phyloP scores from a whole-genome alignment of 169 alveolate genomes.

The Cryptosporidium canis region DNA sequence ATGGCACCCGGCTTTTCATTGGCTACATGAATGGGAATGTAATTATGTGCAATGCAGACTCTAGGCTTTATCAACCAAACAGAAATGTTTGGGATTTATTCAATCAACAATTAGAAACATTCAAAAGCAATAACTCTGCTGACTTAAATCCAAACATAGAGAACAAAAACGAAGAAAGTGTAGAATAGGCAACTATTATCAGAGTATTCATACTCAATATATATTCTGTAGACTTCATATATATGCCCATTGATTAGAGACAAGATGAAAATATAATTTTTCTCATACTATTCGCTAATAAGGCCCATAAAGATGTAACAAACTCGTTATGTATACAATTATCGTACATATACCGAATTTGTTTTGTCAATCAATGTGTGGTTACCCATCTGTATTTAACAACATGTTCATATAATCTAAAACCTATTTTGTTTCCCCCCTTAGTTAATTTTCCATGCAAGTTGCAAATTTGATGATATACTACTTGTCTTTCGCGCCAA shows the following conservation, averaged over 20 bases:
- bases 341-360: too few species aligned
- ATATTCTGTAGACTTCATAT: too few species aligned
- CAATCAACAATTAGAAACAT: slow-evolving; percentile 39
- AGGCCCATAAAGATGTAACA: too few species aligned
- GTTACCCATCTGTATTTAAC: background rate
- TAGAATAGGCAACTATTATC: too few species aligned
- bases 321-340: too few species aligned
- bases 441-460: background rate
- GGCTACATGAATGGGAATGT: slow-evolving; percentile 55
- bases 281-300: too few species aligned
- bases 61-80: slow-evolving; percentile 50
- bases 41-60: slow-evolving; percentile 60
- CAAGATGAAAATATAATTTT: too few species aligned
- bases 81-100: slow-evolving; percentile 61
- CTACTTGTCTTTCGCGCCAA: slow-evolving; percentile 25
- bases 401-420: background rate
- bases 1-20: slow-evolving; percentile 62
- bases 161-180: background rate
- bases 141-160: background rate
- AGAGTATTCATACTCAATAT: too few species aligned
- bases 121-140: slow-evolving; percentile 18
- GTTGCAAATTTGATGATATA: background rate
- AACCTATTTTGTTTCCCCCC: too few species aligned
- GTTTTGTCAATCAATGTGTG: too few species aligned
- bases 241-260: background rate